Conservation (phyloP, 192 early-diverging fungal species). For the Gamsiella multidivaricata region DNA sequence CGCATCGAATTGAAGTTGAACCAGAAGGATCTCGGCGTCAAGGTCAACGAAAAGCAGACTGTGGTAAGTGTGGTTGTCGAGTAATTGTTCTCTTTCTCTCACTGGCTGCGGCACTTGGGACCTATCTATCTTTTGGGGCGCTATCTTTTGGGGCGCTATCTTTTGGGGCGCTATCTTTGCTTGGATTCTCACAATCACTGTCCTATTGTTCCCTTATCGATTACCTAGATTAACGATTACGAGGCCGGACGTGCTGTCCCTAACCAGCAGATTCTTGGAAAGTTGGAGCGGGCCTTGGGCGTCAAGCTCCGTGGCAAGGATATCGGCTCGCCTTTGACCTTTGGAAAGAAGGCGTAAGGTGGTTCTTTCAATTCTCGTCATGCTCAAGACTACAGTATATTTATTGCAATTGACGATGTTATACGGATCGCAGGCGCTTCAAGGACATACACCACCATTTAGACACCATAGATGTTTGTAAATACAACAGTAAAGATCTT, state of each 20-base stretch:
- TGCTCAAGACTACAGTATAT: no score
- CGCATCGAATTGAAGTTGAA: constrained; percentile 79
- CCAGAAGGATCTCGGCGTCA: constrained; percentile 90
- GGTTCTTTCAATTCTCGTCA: neutral
- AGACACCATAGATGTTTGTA: no score
- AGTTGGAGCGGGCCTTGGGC: constrained; percentile 89
- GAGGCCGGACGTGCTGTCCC: constrained; percentile 88
- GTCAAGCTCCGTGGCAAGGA: constrained; percentile 89
- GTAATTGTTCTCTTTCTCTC: no score
- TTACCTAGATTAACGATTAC: constrained; percentile 82
- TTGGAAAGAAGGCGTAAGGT: constrained; percentile 56
- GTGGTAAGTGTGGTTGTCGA: constrained; percentile 73
- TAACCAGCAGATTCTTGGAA: constrained; percentile 90
- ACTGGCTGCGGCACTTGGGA: no score
- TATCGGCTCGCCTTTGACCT: constrained; percentile 55
- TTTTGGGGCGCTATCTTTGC: neutral
- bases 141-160: neutral
- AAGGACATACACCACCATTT: no score
- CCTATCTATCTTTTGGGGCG: neutral
- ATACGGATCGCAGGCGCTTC: no score
- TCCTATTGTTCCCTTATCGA: constrained; percentile 3
- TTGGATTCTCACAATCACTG: neutral
- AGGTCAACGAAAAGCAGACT: constrained; percentile 93
- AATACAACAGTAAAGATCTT: no score
- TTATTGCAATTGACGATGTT: no score